Base-by-base conservation (phyloP, 768 basidiomycete species). In the Suillus decipiens region DNA sequence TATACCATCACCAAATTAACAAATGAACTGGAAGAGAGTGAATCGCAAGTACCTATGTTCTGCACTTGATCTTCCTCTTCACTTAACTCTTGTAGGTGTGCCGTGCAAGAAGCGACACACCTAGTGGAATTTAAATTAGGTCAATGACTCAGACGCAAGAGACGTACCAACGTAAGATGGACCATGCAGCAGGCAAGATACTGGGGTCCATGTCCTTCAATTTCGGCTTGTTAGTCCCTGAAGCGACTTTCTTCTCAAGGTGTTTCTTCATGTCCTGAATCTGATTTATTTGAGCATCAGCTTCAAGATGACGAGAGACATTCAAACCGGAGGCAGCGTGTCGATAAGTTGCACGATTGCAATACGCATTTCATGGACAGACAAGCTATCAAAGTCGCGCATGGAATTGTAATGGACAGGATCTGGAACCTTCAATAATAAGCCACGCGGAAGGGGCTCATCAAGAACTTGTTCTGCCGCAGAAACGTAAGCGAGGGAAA, bases 61-160 rank as follows among this genome's bases (percentile, higher is more conserved):
- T 80, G 77, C 54, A 90, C 79, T 17, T 77, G 72, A 64, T 89
- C 86, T 53, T 85, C 84, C 8, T 76, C 75, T 4, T 80, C 77
- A 12, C 79, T 79, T 45, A 89, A 82, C 63, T 87, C 85, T 74
- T 90, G 87, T 12, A 90, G 78, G 69, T 89, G 82, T 0, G 89
- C 85, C 1, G 89, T 90, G 69, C 88, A 89, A 15, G 89, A 89
- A 0, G 86, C 89, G 33, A 91, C 82, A 75, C 84, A 86, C 86
- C 87, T 87, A 58, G 1, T 42, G 50, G 36, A 7, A 15, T 33
- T 17, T 28, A 24, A 33, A 7, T 3, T 34, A 10, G n/a, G 8
- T 59, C 33, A 57, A 43, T 53, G 22, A 48, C 19, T 28, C 37
- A 53, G 12, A 58, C 8, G 2, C 43, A 41, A 36, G 17, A 68